Evolutionary conservation across 169 alveolate genomes (phyloP).

Genomic region (Eimeria acervulina): DNA sequence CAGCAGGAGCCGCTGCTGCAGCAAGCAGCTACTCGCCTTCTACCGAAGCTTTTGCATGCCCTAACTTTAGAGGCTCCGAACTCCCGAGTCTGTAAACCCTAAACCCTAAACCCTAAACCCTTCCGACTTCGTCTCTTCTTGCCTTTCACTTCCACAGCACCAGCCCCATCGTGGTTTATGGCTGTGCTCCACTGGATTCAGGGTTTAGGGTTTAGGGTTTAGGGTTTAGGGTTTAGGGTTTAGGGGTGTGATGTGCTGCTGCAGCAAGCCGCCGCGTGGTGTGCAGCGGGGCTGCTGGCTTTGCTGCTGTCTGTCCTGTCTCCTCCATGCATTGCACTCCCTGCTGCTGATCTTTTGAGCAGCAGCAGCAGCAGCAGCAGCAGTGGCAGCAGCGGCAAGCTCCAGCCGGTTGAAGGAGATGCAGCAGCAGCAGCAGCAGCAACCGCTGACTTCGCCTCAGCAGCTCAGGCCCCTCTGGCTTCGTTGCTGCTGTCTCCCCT

Average conservation of each 20-base stretch:
- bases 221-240: constrained; percentile 20
- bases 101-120: constrained; percentile 33
- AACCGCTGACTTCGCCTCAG: not conserved
- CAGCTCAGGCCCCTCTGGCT: constrained; percentile 41
- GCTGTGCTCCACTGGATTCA: too few species aligned
- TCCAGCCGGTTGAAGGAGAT: not conserved
- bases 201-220: constrained; percentile 1
- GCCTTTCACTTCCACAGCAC: not conserved
- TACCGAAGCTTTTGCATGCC: constrained; percentile 34
- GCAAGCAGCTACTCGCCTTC: not conserved
- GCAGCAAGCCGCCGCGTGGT: constrained; percentile 16
- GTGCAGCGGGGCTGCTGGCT: not conserved
- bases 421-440: constrained; percentile 19
- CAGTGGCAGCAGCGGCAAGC: not conserved
- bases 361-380: constrained; percentile 21
- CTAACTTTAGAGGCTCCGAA: not conserved
- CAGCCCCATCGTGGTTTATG: not conserved
- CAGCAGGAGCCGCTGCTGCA: constrained; percentile 62
- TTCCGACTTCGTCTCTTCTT: not conserved
- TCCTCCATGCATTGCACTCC: constrained; percentile 41
- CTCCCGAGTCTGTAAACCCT: not conserved
- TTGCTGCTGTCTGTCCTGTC: constrained; percentile 12
- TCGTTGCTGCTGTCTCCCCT: constrained; percentile 42
- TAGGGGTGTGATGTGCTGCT: not conserved
- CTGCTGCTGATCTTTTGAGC: not conserved